Evolutionary conservation across 192 early-diverging fungal genomes (phyloP), one percentile per base, ranked within the genome.

Genomic region (Coemansia javaensis): DNA sequence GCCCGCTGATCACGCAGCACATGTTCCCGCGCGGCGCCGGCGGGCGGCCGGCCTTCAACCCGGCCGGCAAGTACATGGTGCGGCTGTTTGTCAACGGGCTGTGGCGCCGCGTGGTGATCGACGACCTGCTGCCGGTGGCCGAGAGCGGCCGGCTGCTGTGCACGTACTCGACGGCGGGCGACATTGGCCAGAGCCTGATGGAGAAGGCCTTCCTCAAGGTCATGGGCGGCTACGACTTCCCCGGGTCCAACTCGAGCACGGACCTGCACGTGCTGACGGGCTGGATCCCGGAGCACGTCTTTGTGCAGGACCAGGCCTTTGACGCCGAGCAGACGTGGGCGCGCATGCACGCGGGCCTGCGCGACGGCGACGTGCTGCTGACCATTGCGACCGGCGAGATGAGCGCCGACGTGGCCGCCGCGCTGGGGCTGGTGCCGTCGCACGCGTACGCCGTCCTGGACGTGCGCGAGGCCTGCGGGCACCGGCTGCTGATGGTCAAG

Each of bases 121-220:
- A 96, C 66, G 93, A 96, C 67, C 75, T 79, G 47, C 69, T 96
- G 16, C 93, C 93, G 5, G 70, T 93, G 5, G 82, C 82, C 14
- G 70, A 77, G 22, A 56, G 78, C 34, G 85, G 85, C 14, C 82
- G 63, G 18, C 71, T 90, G n/a, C 80, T 94, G 84, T 96, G 90
- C 54, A 93, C 91, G 1, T 91, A 87, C 51, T 90, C 91, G 7
- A 79, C 71, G 8, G 74, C 81, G 4, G 47, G 55, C 40, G 66
- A 70, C 22, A 45, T 63, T 25, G 66, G 66, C 7, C 59, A 56
- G 12, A 88, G 89, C 51, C 84, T 97, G 18, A 78, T 94, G 14
- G 93, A 97, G 48, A 97, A 97, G 57, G 93, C 93, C 52, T 97
- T 93, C 55, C 82, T 94, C 82, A 97, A 97, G 66, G 62, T 94